phyloP scores from a whole-genome alignment of 2,329 filamentous ascomycete genomes.

The Fusarium sp. region DNA sequence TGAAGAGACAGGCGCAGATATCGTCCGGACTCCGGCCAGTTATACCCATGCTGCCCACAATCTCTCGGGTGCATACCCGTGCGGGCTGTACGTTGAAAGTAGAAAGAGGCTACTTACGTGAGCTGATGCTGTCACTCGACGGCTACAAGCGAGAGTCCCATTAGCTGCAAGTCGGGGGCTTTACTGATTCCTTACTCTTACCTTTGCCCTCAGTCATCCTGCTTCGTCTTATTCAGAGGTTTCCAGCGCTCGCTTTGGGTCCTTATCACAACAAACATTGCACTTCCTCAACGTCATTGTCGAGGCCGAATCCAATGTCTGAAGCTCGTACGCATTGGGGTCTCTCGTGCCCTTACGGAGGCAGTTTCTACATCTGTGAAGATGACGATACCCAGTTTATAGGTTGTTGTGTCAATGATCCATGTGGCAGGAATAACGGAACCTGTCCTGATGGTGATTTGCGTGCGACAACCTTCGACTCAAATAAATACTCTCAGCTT shows the following conservation, averaged over 20 bases:
- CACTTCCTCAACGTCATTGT: neutral
- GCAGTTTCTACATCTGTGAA: slow-evolving; percentile 52
- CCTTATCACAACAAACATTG: neutral
- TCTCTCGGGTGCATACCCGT: slow-evolving; percentile 2
- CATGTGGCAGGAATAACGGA: slow-evolving; percentile 45
- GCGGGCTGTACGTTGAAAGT: slow-evolving; percentile 1
- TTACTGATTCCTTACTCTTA: neutral
- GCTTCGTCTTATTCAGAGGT: neutral
- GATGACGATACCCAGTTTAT: slow-evolving; percentile 47
- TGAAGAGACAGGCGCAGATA: neutral
- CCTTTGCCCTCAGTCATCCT: neutral
- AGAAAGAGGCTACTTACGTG: neutral
- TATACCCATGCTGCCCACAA: slow-evolving; percentile 13
- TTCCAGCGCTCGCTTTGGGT: neutral
- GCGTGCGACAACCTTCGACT: slow-evolving; percentile 45
- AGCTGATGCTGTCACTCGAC: neutral
- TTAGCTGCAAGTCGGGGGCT: neutral
- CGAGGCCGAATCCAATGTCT: slow-evolving; percentile 21
- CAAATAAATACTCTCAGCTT: slow-evolving; percentile 44
- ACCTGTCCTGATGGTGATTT: slow-evolving; percentile 46
- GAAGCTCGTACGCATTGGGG: slow-evolving; percentile 34
- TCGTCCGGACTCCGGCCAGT: slow-evolving; percentile 10
- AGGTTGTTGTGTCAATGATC: slow-evolving; percentile 53
- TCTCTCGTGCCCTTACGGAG: slow-evolving; percentile 46
- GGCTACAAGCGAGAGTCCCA: slow-evolving; percentile 18